phyloP scores from a whole-genome alignment of 2,329 filamentous ascomycete genomes.

The Sclerotiophoma versabilis region DNA sequence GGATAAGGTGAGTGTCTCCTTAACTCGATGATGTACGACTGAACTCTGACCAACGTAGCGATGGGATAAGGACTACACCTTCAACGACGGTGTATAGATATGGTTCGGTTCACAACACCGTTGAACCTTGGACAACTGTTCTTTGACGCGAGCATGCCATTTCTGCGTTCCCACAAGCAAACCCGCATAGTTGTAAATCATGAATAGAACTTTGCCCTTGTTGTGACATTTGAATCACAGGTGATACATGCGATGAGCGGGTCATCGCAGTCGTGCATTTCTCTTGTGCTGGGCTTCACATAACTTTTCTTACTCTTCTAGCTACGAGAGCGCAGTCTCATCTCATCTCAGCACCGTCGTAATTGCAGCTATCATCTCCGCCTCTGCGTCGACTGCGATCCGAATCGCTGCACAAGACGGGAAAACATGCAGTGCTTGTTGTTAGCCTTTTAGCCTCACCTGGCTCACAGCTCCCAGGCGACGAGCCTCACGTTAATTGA shows the following conservation, averaged over 20 bases:
- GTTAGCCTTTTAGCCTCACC: not conserved
- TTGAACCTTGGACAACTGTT: not conserved
- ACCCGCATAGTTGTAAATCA: too few species aligned
- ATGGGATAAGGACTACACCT: constrained; percentile 44
- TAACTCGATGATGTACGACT: not conserved
- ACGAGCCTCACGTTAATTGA: not conserved
- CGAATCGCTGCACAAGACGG: not conserved
- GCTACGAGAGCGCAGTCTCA: too few species aligned
- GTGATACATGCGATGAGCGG: too few species aligned
- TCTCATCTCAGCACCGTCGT: not conserved
- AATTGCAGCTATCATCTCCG: too few species aligned
- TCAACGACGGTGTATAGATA: constrained; percentile 33
- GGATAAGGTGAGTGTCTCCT: constrained; percentile 53
- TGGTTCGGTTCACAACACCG: not conserved
- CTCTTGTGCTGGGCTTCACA: too few species aligned
- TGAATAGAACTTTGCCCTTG: too few species aligned
- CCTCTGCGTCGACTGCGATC: not conserved
- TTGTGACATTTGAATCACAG: too few species aligned
- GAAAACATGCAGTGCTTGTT: not conserved
- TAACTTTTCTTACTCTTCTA: too few species aligned
- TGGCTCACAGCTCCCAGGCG: not conserved
- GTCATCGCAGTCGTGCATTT: too few species aligned
- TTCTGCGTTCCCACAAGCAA: not conserved
- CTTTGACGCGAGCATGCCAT: too few species aligned
- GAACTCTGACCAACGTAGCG: constrained; percentile 26